Base-by-base conservation (phyloP, 257 asterid genomes). In the Gynochthodes officinalis region DNA sequence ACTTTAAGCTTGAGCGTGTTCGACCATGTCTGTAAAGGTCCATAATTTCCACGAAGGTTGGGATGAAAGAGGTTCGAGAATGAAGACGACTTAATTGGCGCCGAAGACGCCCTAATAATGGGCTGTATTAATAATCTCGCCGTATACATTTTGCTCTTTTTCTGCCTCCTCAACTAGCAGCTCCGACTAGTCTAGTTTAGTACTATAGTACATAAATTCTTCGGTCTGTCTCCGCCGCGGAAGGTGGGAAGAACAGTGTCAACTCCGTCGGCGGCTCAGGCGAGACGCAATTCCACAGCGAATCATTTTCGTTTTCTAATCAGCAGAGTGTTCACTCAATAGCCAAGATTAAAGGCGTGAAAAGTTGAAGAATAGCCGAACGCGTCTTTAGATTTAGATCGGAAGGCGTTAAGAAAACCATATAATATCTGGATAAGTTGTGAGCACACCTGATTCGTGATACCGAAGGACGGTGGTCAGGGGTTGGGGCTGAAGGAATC, bases 51-150 rank as follows among this genome's bases (percentile, higher is more conserved):
- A 54, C 43, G 37, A 52, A 78, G 73, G 55, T 35, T 63, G 15
- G 74, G 44, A 44, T 25, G 67, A 16, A 37, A 46, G 54, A 69
- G 67, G 37, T 50, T 65, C 1, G 37, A 71, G 21, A 33, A 53
- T 11, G 52, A n/a, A 15, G 64, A 44, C 67, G 73, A 55, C 15
- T 70, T 64, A 30, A 66, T 15, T 18, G 75, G 53, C 73, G 76
- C 14, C 30, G 69, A 3, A 40, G 76, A 68, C 58, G n/a, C 75
- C 73, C 79, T 66, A 32, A 64, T 33, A 44, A 80, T 25, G 37
- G 76, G 80, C 72, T 70, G 78, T 13, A 64, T 2, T 68, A 80
- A 67, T 19, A 77, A 42, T 80, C 76, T 73, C 43, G 72, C 67
- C 23, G 75, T 55, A 23, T 57, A 71, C 87, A 83, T 80, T 25